These are phyloP conservation scores for Phytopythium aichiense DNA, from an alignment of 352 stramenopile genomes.

Conservation along the genomic window DNA sequence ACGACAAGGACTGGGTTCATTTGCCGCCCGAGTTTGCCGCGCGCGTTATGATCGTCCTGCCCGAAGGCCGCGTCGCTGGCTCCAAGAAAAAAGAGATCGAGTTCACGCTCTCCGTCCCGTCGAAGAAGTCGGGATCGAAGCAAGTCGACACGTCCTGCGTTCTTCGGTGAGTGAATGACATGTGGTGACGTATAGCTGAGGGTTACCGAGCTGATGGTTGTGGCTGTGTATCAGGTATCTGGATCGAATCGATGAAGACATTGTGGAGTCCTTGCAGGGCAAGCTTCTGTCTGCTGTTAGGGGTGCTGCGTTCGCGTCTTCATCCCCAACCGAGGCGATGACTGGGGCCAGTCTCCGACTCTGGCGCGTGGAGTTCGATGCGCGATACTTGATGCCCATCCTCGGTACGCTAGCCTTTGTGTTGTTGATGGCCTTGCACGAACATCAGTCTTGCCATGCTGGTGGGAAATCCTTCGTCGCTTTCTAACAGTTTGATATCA, in stretches of 20 bases:
- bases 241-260: slow-evolving; percentile 39
- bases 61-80: slow-evolving; percentile 43
- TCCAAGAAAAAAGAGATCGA: slow-evolving; percentile 60
- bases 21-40: slow-evolving; percentile 66
- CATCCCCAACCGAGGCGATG: not conserved
- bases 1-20: slow-evolving; percentile 63
- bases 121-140: not conserved
- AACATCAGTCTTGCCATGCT: too few species aligned
- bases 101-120: slow-evolving; percentile 49
- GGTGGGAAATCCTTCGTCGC: too few species aligned
- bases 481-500: not conserved
- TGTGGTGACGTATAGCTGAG: not conserved
- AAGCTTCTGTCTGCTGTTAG: slow-evolving; percentile 8
- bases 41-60: slow-evolving; percentile 67
- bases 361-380: slow-evolving; percentile 79
- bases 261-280: slow-evolving; percentile 22
- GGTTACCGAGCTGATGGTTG: not conserved
- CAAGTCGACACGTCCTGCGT: slow-evolving; percentile 57
- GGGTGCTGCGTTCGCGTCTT: not conserved
- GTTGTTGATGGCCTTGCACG: too few species aligned
- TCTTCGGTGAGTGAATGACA: slow-evolving; percentile 18
- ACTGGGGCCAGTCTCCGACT: slow-evolving; percentile 21
- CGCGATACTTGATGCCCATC: slow-evolving; percentile 48
- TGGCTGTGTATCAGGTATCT: slow-evolving; percentile 28
- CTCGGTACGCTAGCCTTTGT: slow-evolving; percentile 27